Evolutionary conservation across 2,329 filamentous ascomycete species (phyloP).

Genomic region (Fusarium nelsonii): DNA sequence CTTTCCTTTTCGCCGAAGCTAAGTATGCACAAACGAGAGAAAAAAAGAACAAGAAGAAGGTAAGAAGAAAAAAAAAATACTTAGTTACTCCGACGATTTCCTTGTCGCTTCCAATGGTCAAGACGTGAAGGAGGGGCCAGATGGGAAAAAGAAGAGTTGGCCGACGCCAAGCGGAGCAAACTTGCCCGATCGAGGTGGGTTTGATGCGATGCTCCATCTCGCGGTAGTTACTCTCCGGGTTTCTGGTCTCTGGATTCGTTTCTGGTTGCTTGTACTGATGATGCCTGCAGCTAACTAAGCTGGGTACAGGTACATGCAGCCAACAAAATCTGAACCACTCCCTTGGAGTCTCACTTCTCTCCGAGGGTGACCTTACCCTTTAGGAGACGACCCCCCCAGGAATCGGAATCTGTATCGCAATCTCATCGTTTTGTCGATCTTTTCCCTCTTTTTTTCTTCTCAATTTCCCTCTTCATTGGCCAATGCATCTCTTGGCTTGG

Average conservation of each 20-base stretch:
- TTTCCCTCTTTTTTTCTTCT: background rate
- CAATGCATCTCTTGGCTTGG: slow-evolving; percentile 9
- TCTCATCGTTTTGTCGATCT: slow-evolving; percentile 10
- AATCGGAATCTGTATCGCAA: background rate
- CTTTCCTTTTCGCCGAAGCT: background rate
- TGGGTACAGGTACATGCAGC: background rate
- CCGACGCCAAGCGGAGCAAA: slow-evolving; percentile 30
- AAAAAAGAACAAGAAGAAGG: background rate
- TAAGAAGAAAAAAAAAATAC: background rate
- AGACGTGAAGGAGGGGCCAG: slow-evolving; percentile 3
- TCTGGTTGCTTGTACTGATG: no score
- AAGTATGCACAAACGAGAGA: background rate
- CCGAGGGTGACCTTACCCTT: background rate
- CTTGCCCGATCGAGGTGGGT: slow-evolving; percentile 10
- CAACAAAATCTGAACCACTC: slow-evolving; percentile 6
- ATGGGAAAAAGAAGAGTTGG: slow-evolving; percentile 8
- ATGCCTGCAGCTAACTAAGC: no score
- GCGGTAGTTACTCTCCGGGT: background rate
- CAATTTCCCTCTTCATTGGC: background rate
- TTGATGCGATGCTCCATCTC: background rate
- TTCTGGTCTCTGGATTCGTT: no score
- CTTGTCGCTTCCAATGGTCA: background rate
- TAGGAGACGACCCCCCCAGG: background rate
- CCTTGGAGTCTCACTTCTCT: background rate
- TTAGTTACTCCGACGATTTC: slow-evolving; percentile 21